Conservation (phyloP, 1,284 basidiomycete species). For the Xanthoconium separans region DNA sequence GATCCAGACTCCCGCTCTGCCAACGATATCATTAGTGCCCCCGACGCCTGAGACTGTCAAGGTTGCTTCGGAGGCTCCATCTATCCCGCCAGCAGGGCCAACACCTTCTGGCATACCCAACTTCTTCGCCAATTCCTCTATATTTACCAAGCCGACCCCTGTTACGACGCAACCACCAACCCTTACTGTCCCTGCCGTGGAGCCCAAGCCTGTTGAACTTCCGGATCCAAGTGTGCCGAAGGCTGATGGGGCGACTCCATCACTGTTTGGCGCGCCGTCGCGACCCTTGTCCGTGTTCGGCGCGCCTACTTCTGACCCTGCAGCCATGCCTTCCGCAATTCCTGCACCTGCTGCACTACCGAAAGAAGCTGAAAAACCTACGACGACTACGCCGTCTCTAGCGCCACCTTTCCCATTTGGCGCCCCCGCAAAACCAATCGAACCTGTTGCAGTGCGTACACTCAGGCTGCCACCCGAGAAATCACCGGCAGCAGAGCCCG, state of each 20-base stretch:
- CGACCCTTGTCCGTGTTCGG: conserved; percentile 16
- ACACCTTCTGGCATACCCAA: conserved; percentile 40
- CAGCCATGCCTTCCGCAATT: conserved; percentile 7
- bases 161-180: conserved; percentile 6
- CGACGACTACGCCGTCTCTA: background rate
- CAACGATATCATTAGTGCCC: conserved; percentile 29
- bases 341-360: conserved; percentile 1
- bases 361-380: conserved; percentile 23
- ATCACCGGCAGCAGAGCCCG: conserved; percentile 4
- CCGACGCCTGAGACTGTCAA: conserved; percentile 30
- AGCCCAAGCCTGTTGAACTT: conserved; percentile 18
- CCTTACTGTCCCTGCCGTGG: conserved; percentile 5
- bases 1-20: conserved; percentile 9
- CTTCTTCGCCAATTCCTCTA: conserved; percentile 47
- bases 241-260: conserved; percentile 7
- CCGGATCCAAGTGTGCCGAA: conserved; percentile 8
- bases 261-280: conserved; percentile 19
- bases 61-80: conserved; percentile 15
- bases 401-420: conserved; percentile 23
- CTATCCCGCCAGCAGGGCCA: conserved; percentile 10
- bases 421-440: conserved; percentile 19
- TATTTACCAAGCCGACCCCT: conserved; percentile 31
- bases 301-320: conserved; percentile 7
- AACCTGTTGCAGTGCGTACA: conserved; percentile 6
- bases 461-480: conserved; percentile 7